Conservation (phyloP, 2,329 filamentous ascomycete genomes). For the Pseudogymnoascus sp. region DNA sequence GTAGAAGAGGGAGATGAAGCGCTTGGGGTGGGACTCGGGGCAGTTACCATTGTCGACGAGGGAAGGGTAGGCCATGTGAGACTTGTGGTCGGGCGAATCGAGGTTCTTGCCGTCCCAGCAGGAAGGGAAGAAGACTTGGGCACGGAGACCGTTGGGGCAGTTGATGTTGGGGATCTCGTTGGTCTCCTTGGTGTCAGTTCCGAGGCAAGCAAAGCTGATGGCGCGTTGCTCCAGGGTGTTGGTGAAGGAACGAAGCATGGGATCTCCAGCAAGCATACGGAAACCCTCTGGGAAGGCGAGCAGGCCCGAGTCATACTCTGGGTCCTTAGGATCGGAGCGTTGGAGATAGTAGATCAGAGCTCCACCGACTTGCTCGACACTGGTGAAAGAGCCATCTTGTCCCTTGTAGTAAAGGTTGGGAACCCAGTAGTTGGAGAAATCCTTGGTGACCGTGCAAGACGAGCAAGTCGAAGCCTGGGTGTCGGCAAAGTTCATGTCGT, state of each 20-base stretch:
- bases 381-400: constrained; percentile 46
- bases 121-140: constrained; percentile 49
- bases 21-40: constrained; percentile 41
- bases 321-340: constrained; percentile 32
- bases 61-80: constrained; percentile 46
- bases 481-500: constrained; percentile 42
- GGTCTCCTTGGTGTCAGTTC: constrained; percentile 36
- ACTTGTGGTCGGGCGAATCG: constrained; percentile 46
- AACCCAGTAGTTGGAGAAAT: constrained; percentile 62
- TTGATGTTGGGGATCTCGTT: constrained; percentile 45
- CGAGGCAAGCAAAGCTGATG: constrained; percentile 48
- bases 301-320: constrained; percentile 37
- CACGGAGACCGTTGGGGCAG: constrained; percentile 43
- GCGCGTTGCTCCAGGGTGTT: constrained; percentile 39
- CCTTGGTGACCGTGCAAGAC: constrained; percentile 52
- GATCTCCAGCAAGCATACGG: constrained; percentile 57
- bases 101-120: constrained; percentile 55
- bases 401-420: constrained; percentile 48
- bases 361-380: constrained; percentile 36
- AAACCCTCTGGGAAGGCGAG: constrained; percentile 53
- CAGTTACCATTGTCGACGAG: constrained; percentile 39
- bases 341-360: constrained; percentile 49
- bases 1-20: constrained; percentile 50
- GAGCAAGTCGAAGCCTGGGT: constrained; percentile 51
- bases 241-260: constrained; percentile 41